These are phyloP conservation scores for Pythium folliculosum DNA, from an alignment of 352 stramenopile genomes.

Conservation along the genomic window DNA sequence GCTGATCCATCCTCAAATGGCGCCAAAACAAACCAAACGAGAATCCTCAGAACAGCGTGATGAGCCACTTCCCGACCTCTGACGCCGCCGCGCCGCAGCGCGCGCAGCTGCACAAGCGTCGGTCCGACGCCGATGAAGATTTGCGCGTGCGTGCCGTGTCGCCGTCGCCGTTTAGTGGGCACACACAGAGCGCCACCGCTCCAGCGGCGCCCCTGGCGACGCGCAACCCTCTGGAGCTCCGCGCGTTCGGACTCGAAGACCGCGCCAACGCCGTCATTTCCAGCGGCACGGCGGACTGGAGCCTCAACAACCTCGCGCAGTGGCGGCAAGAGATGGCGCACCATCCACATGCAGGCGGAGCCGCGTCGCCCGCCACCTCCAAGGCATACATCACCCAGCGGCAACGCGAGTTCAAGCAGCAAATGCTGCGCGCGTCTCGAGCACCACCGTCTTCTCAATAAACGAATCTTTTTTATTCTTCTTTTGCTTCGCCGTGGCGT, in stretches of 20 bases:
- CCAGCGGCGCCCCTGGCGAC: not conserved
- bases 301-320: constrained; percentile 58
- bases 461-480: constrained; percentile 2
- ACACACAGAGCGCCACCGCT: not conserved
- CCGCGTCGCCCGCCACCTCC: not conserved
- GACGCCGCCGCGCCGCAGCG: not conserved
- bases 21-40: constrained; percentile 6
- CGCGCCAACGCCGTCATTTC: constrained; percentile 74
- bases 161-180: not conserved
- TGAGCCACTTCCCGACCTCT: constrained; percentile 9
- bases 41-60: no score
- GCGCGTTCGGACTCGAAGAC: constrained; percentile 77
- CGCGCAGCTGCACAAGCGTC: constrained; percentile 22
- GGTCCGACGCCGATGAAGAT: constrained; percentile 19
- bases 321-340: constrained; percentile 62
- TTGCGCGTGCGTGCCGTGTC: not conserved
- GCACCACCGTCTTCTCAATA: constrained; percentile 12
- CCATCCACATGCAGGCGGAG: not conserved
- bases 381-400: constrained; percentile 61
- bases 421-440: constrained; percentile 37
- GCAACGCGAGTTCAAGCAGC: constrained; percentile 72
- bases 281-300: constrained; percentile 44
- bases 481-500: not conserved
- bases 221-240: constrained; percentile 50
- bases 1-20: not conserved